A percentile compares a stretch with the other conserved stretches of the same genome.
phyloP scores from a whole-genome alignment of 176 grass and related monocot species.

The Calamus simplicifolius region DNA sequence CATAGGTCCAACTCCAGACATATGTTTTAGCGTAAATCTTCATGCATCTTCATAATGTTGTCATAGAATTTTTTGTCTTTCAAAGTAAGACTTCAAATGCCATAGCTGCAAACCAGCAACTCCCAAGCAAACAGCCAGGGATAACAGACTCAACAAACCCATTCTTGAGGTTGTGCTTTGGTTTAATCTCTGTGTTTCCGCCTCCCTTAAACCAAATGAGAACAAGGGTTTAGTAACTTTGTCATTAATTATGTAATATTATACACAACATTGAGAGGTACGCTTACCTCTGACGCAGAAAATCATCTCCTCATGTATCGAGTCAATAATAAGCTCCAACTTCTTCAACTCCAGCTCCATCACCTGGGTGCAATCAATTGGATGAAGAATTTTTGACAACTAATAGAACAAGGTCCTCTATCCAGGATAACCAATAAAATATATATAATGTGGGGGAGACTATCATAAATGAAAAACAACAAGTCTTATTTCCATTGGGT shows the following conservation, averaged over 20 bases:
- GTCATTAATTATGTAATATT: too few species aligned
- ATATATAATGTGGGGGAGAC: too few species aligned
- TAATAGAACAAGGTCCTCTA: too few species aligned
- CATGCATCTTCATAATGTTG: too few species aligned
- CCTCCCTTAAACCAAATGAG: slow-evolving; percentile 24
- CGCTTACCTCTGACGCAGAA: slow-evolving; percentile 27
- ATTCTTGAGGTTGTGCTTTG: slow-evolving; percentile 36
- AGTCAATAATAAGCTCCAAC: slow-evolving; percentile 35
- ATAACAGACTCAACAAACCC: slow-evolving; percentile 33
- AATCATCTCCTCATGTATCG: slow-evolving; percentile 59
- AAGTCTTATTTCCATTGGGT: too few species aligned
- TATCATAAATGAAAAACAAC: too few species aligned
- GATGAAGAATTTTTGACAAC: not conserved
- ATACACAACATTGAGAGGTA: not conserved
- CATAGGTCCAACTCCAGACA: too few species aligned
- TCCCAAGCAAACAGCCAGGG: slow-evolving; percentile 38
- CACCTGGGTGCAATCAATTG: slow-evolving; percentile 14
- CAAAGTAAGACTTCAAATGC: slow-evolving; percentile 45
- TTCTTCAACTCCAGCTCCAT: slow-evolving; percentile 40
- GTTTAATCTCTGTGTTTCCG: slow-evolving; percentile 31
- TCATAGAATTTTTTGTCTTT: slow-evolving; percentile 38
- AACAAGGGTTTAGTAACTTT: too few species aligned
- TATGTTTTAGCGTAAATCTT: too few species aligned
- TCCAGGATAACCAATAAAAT: too few species aligned
- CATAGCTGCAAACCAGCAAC: slow-evolving; percentile 40